A percentile compares a stretch with the other conserved stretches of the same genome.
Evolutionary conservation across 257 asterid species (phyloP).

Genomic region (Solanum rostratum): DNA sequence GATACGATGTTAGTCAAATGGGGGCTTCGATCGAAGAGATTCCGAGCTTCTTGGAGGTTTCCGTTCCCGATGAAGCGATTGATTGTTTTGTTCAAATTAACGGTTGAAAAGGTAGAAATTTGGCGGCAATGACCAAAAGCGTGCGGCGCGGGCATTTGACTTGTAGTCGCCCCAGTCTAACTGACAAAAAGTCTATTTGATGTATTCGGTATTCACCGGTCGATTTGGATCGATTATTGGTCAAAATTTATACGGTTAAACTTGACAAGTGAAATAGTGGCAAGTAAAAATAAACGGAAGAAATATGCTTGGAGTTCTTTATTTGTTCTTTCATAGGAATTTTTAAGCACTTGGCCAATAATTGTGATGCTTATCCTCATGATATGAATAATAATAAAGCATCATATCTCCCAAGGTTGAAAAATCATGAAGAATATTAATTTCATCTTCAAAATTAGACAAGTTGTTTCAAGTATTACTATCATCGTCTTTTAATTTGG

Average conservation of each 20-base stretch:
- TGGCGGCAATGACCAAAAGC: background rate
- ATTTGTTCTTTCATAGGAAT: too few relatives aligned
- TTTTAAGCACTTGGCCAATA: background rate
- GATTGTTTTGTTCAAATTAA: background rate
- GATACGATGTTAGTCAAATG: conserved; percentile 29
- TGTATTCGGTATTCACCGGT: too few relatives aligned
- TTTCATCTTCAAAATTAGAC: background rate
- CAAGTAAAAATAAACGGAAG: too few relatives aligned
- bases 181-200: too few relatives aligned
- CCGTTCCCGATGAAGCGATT: background rate
- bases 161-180: background rate
- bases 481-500: background rate
- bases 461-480: background rate
- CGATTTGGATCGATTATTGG: too few relatives aligned
- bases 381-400: background rate
- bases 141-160: background rate
- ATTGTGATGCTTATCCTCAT: background rate
- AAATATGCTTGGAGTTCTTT: too few relatives aligned
- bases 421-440: background rate
- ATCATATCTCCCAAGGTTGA: background rate
- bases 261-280: too few relatives aligned
- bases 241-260: too few relatives aligned
- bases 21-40: background rate
- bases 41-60: background rate
- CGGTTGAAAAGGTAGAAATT: background rate